Percentiles rank a stretch among this genome's conserved stretches.
Evolutionary conservation across 495 filamentous ascomycete species (phyloP).

Genomic region (Annulohypoxylon moriforme): DNA sequence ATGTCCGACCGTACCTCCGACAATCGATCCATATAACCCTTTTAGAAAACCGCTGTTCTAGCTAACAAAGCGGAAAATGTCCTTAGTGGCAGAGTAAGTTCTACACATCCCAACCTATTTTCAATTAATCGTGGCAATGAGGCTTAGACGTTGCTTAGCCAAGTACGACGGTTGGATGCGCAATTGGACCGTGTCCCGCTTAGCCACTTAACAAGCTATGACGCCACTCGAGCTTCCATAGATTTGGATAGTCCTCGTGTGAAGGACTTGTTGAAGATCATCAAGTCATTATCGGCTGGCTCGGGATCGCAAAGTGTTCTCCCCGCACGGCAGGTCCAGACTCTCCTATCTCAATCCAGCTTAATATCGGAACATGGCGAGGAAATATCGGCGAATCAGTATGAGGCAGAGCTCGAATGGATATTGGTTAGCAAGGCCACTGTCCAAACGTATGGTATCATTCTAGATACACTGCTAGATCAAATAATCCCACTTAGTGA

Average conservation of each 20-base stretch:
- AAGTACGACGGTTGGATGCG: slow-evolving; percentile 79
- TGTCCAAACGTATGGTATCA: slow-evolving; percentile 81
- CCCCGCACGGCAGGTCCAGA: slow-evolving; percentile 62
- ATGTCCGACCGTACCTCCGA: slow-evolving; percentile 30
- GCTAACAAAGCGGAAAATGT: slow-evolving; percentile 60
- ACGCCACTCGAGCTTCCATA: slow-evolving; percentile 44
- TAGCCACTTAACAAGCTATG: slow-evolving; percentile 49
- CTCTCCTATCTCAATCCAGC: slow-evolving; percentile 69
- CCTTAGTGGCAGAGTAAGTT: slow-evolving; percentile 74
- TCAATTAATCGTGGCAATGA: slow-evolving; percentile 17
- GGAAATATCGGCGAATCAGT: slow-evolving; percentile 50
- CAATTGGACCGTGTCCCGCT: slow-evolving; percentile 78
- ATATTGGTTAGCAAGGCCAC: slow-evolving; percentile 86
- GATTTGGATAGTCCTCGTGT: slow-evolving; percentile 55
- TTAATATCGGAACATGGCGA: slow-evolving; percentile 48
- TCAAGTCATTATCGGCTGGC: slow-evolving; percentile 74
- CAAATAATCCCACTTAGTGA: slow-evolving; percentile 83
- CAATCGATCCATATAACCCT: slow-evolving; percentile 42
- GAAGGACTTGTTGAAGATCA: slow-evolving; percentile 68
- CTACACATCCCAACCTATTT: slow-evolving; percentile 9
- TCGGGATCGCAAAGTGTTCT: slow-evolving; percentile 67
- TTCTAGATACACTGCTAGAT: slow-evolving; percentile 77
- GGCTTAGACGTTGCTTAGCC: slow-evolving; percentile 62
- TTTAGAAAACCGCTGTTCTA: slow-evolving; percentile 18
- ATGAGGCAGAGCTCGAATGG: slow-evolving; percentile 86